Conservation (phyloP, 352 stramenopile species). For the Globisporangium emineosum region DNA sequence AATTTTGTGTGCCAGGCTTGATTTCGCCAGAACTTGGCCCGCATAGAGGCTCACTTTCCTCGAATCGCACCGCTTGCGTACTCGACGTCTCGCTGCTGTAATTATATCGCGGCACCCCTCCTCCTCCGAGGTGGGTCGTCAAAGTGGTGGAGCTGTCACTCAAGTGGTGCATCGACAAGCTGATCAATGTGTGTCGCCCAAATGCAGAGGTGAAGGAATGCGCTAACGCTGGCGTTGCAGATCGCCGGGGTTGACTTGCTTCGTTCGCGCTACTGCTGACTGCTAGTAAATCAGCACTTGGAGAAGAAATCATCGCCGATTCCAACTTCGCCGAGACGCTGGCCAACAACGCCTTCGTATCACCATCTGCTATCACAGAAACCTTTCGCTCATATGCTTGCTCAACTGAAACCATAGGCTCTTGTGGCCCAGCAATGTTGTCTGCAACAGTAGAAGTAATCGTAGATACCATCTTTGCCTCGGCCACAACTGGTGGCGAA, state of each 20-base stretch:
- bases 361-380: not conserved
- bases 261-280: not conserved
- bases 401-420: not conserved
- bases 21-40: not conserved
- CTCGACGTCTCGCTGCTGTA: not conserved
- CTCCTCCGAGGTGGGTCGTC: not conserved
- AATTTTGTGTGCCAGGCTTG: not conserved
- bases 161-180: constrained; percentile 1
- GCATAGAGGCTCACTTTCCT: not conserved
- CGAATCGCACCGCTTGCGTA: not conserved
- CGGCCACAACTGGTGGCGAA: not conserved
- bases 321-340: not conserved
- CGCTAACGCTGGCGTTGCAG: not conserved
- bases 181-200: not conserved
- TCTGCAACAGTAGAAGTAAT: not conserved
- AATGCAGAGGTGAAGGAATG: not conserved
- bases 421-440: not conserved
- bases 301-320: not conserved
- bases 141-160: constrained; percentile 1
- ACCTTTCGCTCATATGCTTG: no score
- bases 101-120: not conserved
- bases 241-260: not conserved
- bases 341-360: not conserved
- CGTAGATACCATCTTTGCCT: not conserved
- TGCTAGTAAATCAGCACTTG: not conserved